Evolutionary conservation across 2,329 filamentous ascomycete species (phyloP), one percentile per base, ranked within the genome.

Genomic region (Fusarium oligoseptatum): DNA sequence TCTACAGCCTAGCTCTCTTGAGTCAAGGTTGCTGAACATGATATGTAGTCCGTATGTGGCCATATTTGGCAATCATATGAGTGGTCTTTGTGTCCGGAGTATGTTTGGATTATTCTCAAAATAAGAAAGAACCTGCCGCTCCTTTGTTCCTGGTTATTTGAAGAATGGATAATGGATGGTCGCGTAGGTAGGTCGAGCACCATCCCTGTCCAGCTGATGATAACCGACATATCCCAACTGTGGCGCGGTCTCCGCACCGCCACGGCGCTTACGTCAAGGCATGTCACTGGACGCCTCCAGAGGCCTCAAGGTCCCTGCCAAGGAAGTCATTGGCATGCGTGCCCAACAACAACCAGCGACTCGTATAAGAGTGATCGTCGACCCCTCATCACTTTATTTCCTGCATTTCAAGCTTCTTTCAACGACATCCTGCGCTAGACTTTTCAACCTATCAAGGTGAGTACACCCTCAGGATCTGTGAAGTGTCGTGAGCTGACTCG

Each of bases 261-360:
- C 77, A 77, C 77, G 27, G 27, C 17, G 17, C 37, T 32, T 77
- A 78, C 77, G 77, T 78, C 77, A 78, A 67, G 52, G 9, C 24
- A 70, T 60, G 55, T 37, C 57, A 67, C 52, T 39, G 65, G 65
- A 36, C 39, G 41, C 65, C 66, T 73, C 64, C 63, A 68, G 39
- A 64, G 64, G 71, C 67, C 62, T 75, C 56, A 70, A 45, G 67
- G 77, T 72, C 70, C 73, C 74, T 76, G 75, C 75, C 77, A 78
- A 77, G 77, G 66, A 66, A 60, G 60, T 48, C 45, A 70, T 72
- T 72, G 48, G 58, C 27, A 55, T 24, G 34, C 66, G 58, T 66
- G 62, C 61, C 57, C 65, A 66, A 48, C 67, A 56, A 62, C 22
- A 69, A 43, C 2, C 65, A 66, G 68, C 62, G 68, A 56, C 37